Evolutionary conservation across 2,329 filamentous ascomycete species (phyloP).

Genomic region (Monosporascus sp.): DNA sequence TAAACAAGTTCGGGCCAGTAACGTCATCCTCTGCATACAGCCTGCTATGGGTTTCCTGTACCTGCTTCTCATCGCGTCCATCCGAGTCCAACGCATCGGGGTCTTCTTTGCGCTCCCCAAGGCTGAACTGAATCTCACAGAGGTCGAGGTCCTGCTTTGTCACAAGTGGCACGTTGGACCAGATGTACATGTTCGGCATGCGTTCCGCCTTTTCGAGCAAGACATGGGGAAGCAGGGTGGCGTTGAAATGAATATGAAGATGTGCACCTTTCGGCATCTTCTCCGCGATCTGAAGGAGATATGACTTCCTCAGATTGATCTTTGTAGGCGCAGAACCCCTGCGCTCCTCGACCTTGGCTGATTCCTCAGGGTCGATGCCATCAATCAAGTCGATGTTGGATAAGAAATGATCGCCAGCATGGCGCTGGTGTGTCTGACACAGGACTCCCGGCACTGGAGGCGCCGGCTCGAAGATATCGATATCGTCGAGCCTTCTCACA

Average conservation of each 20-base stretch:
- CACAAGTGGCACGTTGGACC: conserved; percentile 49
- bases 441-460: conserved; percentile 2
- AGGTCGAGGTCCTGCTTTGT: conserved; percentile 36
- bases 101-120: conserved; percentile 13
- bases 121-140: conserved; percentile 61
- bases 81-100: conserved; percentile 24
- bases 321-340: not conserved
- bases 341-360: not conserved
- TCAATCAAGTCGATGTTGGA: conserved; percentile 49
- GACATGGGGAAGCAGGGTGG: conserved; percentile 58
- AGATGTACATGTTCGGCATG: conserved; percentile 64
- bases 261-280: conserved; percentile 66
- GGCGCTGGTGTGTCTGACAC: conserved; percentile 39
- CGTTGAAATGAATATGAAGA: conserved; percentile 73
- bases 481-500: conserved; percentile 10
- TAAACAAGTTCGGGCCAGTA: conserved; percentile 17
- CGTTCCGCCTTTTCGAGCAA: conserved; percentile 50
- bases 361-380: not conserved
- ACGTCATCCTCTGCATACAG: conserved; percentile 7
- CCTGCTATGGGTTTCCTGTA: conserved; percentile 27
- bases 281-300: conserved; percentile 50
- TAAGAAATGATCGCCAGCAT: conserved; percentile 53
- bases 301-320: conserved; percentile 32
- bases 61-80: conserved; percentile 44
- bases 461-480: conserved; percentile 6